Conservation (phyloP, 83 land plant species). For the Larix sibirica region DNA sequence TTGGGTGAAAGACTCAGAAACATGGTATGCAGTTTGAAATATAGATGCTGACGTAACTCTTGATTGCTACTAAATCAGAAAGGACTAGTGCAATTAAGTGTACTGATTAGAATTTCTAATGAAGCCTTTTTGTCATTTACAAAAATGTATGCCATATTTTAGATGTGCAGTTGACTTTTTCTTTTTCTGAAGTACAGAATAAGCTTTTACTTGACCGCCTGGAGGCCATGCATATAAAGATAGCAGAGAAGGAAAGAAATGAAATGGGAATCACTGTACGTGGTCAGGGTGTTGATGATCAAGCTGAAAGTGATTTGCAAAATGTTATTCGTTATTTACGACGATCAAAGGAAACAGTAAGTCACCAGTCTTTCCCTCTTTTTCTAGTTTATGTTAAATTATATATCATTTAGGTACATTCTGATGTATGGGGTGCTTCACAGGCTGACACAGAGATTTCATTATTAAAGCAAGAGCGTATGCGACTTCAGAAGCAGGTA, state of each 20-base stretch:
- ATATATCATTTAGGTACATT: neutral
- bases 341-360: slow-evolving; percentile 87
- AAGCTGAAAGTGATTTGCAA: slow-evolving; percentile 62
- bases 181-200: slow-evolving; percentile 54
- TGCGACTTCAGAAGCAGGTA: slow-evolving; percentile 87
- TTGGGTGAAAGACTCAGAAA: too few relatives aligned
- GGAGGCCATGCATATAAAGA: slow-evolving; percentile 73
- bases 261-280: slow-evolving; percentile 30
- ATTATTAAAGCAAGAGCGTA: slow-evolving; percentile 84
- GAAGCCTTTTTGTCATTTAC: neutral
- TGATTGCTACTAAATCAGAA: too few relatives aligned
- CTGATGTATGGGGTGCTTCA: neutral
- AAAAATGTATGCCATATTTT: neutral
- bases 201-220: slow-evolving; percentile 72
- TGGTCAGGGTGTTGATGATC: slow-evolving; percentile 23
- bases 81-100: too few relatives aligned
- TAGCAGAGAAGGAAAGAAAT: slow-evolving; percentile 67
- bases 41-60: too few relatives aligned
- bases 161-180: slow-evolving; percentile 4
- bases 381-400: neutral
- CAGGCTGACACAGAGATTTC: slow-evolving; percentile 95
- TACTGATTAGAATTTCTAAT: too few relatives aligned
- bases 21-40: too few relatives aligned
- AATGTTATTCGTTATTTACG: slow-evolving; percentile 82
- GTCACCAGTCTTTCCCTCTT: neutral